phyloP scores from a whole-genome alignment of 345 rosid genomes.

The Cochlearia excelsa region DNA sequence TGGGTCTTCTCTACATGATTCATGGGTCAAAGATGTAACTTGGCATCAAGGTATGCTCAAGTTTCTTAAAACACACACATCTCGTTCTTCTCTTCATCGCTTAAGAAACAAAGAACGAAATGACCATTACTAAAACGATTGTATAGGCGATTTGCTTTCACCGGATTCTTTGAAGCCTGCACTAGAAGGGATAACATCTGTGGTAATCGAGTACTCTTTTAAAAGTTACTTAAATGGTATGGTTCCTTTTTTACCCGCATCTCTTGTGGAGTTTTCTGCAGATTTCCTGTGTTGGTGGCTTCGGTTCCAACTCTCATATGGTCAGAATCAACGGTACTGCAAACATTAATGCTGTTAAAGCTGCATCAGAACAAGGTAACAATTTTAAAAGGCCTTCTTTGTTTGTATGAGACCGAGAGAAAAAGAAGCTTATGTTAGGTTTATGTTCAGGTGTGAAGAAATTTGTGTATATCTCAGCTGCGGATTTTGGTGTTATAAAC shows the following conservation, averaged over 20 bases:
- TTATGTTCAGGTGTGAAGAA: conserved; percentile 51
- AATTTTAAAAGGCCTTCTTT: neutral
- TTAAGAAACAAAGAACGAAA: neutral
- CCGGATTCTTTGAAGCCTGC: conserved; percentile 52
- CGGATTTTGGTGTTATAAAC: conserved; percentile 55
- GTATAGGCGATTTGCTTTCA: conserved; percentile 55
- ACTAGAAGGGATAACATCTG: conserved; percentile 50
- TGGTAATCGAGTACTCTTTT: conserved; percentile 40
- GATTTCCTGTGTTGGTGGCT: conserved; percentile 68
- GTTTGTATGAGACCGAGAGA: conserved; percentile 5
- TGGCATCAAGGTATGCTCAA: conserved; percentile 52
- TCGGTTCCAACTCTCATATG: conserved; percentile 56
- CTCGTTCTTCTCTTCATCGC: neutral
- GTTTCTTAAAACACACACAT: neutral
- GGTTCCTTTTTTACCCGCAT: neutral
- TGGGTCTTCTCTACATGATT: conserved; percentile 46
- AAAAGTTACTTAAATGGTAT: neutral
- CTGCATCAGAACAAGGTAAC: conserved; percentile 54
- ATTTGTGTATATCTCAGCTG: conserved; percentile 62
- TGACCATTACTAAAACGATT: conserved; percentile 3
- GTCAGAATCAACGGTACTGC: conserved; percentile 57
- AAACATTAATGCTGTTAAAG: conserved; percentile 53
- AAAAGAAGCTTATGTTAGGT: neutral
- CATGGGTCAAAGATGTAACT: conserved; percentile 50
- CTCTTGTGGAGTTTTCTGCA: conserved; percentile 23